Base-by-base conservation (phyloP, 805 yeast genomes). In the Clavispora santaluciae region DNA sequence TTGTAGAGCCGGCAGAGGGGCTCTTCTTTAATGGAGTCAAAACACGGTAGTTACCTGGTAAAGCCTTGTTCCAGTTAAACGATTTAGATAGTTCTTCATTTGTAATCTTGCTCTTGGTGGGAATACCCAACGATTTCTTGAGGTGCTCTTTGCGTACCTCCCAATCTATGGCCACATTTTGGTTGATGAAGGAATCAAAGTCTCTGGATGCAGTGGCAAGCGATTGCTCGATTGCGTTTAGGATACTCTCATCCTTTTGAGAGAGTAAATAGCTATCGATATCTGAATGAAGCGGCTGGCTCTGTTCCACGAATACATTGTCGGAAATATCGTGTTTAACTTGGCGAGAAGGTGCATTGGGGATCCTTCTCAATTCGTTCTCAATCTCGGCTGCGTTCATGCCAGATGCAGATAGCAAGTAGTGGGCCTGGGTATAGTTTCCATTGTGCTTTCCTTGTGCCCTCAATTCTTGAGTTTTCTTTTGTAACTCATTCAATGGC, bases 341-440 rank as follows among this genome's bases (percentile, higher is more conserved):
- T 7, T 21, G 24, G n/a, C n/a, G 25, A 13, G 36, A 33, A 2
- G 36, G 17, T 5, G 26, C 25, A 13, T 33, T 33, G 6, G 70
- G 25, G 57, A 48, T 57, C 43, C 43, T 47, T 41, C 72, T 70
- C 42, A 83, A 61, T 36, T 79, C 82, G 23, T 63, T 64, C 49
- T 86, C 89, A 29, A 90, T 79, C 42, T 87, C 93, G 52, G 87
- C 95, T 38, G 91, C 82, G 31, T 86, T 80, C 37, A 89, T 76
- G 1, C 97, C 97, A 55, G 91, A 83, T 1, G 90, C 86, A 5
- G 96, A 96, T 33, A 91, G 68, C 29, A 93, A 66, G 59, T 93
- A 93, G 57, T 93, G 98, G 2, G 86, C 93, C 53, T 80, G 82
- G 2, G 88, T 82, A 54, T 66, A 73, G 33, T 67, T 66, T 11